Conservation (phyloP, 2,329 filamentous ascomycete species). For the Akanthomyces uredinophilus region DNA sequence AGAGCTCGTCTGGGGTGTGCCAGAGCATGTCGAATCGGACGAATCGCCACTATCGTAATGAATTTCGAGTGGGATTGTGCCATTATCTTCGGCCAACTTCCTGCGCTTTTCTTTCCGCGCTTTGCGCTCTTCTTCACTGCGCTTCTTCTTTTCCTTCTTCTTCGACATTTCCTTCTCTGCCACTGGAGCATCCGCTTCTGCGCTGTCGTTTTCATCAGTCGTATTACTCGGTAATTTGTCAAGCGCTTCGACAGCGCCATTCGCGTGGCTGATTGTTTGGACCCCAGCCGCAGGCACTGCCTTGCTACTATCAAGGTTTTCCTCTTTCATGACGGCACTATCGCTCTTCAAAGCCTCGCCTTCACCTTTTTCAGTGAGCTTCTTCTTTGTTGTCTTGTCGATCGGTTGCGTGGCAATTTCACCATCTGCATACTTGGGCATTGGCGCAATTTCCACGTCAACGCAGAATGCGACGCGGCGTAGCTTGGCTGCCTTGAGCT, state of each 20-base stretch:
- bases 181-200: constrained; percentile 27
- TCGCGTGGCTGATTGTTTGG: neutral
- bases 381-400: constrained; percentile 47
- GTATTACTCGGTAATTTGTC: neutral
- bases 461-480: constrained; percentile 91
- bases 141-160: constrained; percentile 95
- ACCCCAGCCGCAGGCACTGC: neutral
- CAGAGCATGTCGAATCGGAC: constrained; percentile 24
- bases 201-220: neutral
- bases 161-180: constrained; percentile 43
- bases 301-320: constrained; percentile 24
- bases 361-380: constrained; percentile 64
- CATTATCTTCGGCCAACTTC: constrained; percentile 80
- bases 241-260: neutral
- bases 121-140: constrained; percentile 86
- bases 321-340: constrained; percentile 50
- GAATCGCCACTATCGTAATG: constrained; percentile 65
- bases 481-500: constrained; percentile 75
- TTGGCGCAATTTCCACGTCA: constrained; percentile 91
- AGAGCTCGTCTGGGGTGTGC: constrained; percentile 24
- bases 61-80: constrained; percentile 78
- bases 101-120: constrained; percentile 87
- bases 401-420: constrained; percentile 32
- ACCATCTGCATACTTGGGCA: constrained; percentile 69
- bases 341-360: constrained; percentile 68